These are phyloP conservation scores for Saccharomycopsis selenospora DNA, from an alignment of 805 yeast species.

Conservation along the genomic window DNA sequence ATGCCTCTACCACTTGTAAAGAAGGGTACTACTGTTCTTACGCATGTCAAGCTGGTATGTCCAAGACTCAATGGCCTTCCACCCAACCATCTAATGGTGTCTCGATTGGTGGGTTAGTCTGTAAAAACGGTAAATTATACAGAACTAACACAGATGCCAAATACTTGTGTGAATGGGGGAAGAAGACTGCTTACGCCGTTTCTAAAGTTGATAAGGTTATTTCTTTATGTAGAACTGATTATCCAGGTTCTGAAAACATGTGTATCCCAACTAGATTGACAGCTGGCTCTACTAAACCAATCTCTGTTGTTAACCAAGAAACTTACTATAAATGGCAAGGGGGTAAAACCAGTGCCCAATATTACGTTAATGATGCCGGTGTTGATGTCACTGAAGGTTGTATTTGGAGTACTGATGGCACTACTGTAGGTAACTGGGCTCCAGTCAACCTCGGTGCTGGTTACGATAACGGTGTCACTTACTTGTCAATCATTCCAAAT, in stretches of 20 bases:
- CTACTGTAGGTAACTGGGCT: conserved; percentile 95
- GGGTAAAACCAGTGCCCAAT: conserved; percentile 82
- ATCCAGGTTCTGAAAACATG: conserved; percentile 99
- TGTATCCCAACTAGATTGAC: conserved; percentile 79
- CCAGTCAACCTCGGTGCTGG: conserved; percentile 95
- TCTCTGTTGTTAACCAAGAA: conserved; percentile 75
- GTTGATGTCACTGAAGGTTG: conserved; percentile 85
- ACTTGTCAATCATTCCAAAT: conserved; percentile 88
- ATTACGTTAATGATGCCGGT: conserved; percentile 96
- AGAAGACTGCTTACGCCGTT: conserved; percentile 57
- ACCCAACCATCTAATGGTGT: conserved; percentile 82
- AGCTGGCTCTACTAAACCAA: conserved; percentile 56
- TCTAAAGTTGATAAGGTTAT: conserved; percentile 58
- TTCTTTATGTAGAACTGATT: conserved; percentile 95
- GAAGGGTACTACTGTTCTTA: conserved; percentile 96
- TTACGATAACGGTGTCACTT: conserved; percentile 61
- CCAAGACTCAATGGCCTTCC: conserved; percentile 97
- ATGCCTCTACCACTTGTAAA: conserved; percentile 66
- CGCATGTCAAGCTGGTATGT: conserved; percentile 98
- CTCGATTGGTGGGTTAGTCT: conserved; percentile 87
- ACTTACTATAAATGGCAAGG: conserved; percentile 80
- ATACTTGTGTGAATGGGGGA: conserved; percentile 85
- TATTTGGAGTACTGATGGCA: conserved; percentile 78
- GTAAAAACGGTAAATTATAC: conserved; percentile 80
- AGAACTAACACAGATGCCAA: conserved; percentile 61